Conservation (phyloP, 2,329 filamentous ascomycete genomes). For the Apiospora malaysiana region DNA sequence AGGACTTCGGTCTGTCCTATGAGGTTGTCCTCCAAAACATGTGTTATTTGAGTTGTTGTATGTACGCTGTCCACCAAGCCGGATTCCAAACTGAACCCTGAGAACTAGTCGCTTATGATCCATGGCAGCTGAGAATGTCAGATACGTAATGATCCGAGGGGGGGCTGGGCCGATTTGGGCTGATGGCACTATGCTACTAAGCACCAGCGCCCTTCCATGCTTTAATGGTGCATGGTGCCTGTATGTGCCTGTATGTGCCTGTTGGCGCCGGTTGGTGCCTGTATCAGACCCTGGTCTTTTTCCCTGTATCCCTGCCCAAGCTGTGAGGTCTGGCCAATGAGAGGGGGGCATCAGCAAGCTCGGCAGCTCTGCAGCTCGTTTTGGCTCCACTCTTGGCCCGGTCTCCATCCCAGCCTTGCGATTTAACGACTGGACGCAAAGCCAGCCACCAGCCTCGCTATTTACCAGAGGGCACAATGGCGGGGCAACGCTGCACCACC, state of each 20-base stretch:
- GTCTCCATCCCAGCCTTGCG: slow-evolving; percentile 1
- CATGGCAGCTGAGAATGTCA: not conserved
- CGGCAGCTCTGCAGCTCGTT: too few species aligned
- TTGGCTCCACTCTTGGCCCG: not conserved
- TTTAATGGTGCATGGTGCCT: not conserved
- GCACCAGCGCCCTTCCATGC: not conserved
- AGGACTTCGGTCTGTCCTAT: too few species aligned
- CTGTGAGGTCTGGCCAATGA: not conserved
- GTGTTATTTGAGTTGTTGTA: not conserved
- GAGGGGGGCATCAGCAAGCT: not conserved
- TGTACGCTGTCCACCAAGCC: not conserved
- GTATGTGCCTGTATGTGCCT: not conserved
- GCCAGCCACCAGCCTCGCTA: slow-evolving; percentile 32
- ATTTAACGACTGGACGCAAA: not conserved
- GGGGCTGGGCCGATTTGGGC: not conserved
- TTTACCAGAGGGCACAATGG: slow-evolving; percentile 37
- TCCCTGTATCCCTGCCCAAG: too few species aligned
- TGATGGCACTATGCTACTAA: not conserved
- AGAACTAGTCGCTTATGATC: not conserved
- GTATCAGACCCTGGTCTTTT: not conserved
- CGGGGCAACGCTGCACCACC: slow-evolving; percentile 35
- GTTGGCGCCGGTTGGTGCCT: not conserved
- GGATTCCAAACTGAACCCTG: not conserved
- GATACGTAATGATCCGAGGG: not conserved
- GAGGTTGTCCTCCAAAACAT: not conserved